phyloP scores from a whole-genome alignment of 345 rosid species.

The Populus simonii region DNA sequence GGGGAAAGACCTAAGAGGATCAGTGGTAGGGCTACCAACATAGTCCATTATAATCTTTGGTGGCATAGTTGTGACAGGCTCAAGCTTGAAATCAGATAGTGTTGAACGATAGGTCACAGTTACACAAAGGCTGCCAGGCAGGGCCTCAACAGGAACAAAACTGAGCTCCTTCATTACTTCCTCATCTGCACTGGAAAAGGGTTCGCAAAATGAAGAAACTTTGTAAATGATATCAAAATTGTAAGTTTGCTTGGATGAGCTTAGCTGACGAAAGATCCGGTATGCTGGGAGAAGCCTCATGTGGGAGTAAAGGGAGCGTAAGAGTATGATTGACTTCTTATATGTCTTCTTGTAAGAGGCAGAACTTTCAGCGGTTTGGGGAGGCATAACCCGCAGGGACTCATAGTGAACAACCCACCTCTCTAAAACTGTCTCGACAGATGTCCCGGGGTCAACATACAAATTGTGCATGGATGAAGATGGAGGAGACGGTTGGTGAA shows the following conservation, averaged over 20 bases:
- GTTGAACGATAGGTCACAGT: slow-evolving; percentile 65
- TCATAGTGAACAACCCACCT: slow-evolving; percentile 86
- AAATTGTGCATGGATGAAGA: slow-evolving; percentile 38
- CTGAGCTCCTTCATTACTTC: slow-evolving; percentile 55
- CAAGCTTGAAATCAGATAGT: slow-evolving; percentile 66
- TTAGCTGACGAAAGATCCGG: slow-evolving; percentile 60
- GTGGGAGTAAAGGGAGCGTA: slow-evolving; percentile 68
- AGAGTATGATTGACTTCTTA: slow-evolving; percentile 69
- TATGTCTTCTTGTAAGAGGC: slow-evolving; percentile 66
- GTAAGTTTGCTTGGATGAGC: slow-evolving; percentile 54
- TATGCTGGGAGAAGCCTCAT: slow-evolving; percentile 83
- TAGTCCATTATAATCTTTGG: slow-evolving; percentile 78
- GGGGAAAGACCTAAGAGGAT: slow-evolving; percentile 73
- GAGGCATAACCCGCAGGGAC: slow-evolving; percentile 39
- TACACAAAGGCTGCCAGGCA: slow-evolving; percentile 63
- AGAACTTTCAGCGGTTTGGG: slow-evolving; percentile 43
- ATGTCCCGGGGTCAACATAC: slow-evolving; percentile 21
- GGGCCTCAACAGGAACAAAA: slow-evolving; percentile 72
- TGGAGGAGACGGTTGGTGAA: slow-evolving; percentile 35
- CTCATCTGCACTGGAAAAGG: slow-evolving; percentile 57
- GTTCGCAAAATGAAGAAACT: slow-evolving; percentile 72
- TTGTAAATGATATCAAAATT: slow-evolving; percentile 68
- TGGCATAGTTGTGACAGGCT: slow-evolving; percentile 54
- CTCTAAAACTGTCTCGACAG: slow-evolving; percentile 73
- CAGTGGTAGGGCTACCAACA: slow-evolving; percentile 82